Evolutionary conservation across 2,329 filamentous ascomycete genomes (phyloP).

Genomic region (Arachnopeziza araneosa): DNA sequence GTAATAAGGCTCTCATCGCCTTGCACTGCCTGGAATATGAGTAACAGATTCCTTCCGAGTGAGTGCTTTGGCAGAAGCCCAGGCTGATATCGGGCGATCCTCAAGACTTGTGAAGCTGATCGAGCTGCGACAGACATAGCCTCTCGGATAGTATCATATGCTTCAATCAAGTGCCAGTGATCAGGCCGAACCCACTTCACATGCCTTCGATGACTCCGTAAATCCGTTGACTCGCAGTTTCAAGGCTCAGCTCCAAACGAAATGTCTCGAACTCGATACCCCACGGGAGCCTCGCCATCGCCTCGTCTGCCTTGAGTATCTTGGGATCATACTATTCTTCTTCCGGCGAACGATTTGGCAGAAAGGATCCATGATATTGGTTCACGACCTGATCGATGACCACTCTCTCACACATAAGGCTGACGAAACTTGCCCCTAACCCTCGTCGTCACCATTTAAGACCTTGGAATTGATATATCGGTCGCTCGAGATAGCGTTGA

Average conservation of each 20-base stretch:
- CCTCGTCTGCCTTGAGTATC: neutral
- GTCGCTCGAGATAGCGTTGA: neutral
- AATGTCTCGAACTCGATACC: neutral
- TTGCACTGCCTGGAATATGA: too few species aligned
- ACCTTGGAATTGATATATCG: neutral
- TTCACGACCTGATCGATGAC: neutral
- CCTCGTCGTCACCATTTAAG: neutral
- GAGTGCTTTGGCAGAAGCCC: neutral
- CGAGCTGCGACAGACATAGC: neutral
- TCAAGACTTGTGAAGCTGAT: neutral
- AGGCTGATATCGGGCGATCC: neutral
- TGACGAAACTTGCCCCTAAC: neutral
- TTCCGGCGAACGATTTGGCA: neutral
- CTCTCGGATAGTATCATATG: neutral
- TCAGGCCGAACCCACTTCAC: neutral
- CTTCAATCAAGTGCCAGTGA: neutral
- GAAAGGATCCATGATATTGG: neutral
- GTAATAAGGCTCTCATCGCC: too few species aligned
- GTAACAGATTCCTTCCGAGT: too few species aligned
- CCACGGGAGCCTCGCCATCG: neutral
- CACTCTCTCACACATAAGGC: neutral
- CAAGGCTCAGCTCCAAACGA: neutral
- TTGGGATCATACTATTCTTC: too few species aligned
- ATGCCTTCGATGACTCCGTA: neutral
- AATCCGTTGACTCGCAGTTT: neutral